Base-by-base conservation (phyloP, 2,329 filamentous ascomycete genomes). In the Epichloe festucae region DNA sequence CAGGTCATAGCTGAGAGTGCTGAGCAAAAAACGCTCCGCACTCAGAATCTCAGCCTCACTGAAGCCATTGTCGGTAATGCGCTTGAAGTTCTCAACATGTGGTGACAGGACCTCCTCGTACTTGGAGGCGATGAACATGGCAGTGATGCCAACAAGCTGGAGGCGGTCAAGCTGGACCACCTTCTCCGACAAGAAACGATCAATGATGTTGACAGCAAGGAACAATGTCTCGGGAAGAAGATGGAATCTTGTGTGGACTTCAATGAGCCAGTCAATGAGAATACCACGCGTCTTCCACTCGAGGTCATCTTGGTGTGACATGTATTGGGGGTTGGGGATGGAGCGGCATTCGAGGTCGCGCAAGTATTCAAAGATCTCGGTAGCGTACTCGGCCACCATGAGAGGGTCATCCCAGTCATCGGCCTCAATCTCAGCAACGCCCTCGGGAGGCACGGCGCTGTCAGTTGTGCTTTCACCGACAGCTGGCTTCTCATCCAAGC, bases 261-360 rank as follows among this genome's bases (percentile, higher is more conserved):
- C 93, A 56, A 98, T 90, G 58, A 98, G 78, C 93, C 93, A 98
- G 73, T 98, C 93, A 58, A 97, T 83, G 51, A 98, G 80, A 59
- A 98, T 96, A 57, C 90, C 91, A 61, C 93, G 88, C 73, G 95
- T 96, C 78, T 95, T 95, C 93, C 93, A 98, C 69, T 96, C 91
- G 12, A 98, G 77, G 60, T 96, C 89, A 57, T 87, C 86, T 66
- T 98, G 93, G 70, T 91, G 87, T 48, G 86, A 80, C 83, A 98
- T 98, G 74, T 98, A 98, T 56, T 93, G 74, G 17, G 89, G 84
- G 70, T 97, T 96, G 59, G 91, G 89, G 64, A 90, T 68, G 0
- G 82, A 69, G 75, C 89, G 66, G 76, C 71, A 74, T 71, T 98
- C 93, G 23, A 97, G 79, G 60, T 94, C 84, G 62, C 82, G 84